phyloP scores from a whole-genome alignment of 2,329 filamentous ascomycete species.

The Trichoderma sp. region DNA sequence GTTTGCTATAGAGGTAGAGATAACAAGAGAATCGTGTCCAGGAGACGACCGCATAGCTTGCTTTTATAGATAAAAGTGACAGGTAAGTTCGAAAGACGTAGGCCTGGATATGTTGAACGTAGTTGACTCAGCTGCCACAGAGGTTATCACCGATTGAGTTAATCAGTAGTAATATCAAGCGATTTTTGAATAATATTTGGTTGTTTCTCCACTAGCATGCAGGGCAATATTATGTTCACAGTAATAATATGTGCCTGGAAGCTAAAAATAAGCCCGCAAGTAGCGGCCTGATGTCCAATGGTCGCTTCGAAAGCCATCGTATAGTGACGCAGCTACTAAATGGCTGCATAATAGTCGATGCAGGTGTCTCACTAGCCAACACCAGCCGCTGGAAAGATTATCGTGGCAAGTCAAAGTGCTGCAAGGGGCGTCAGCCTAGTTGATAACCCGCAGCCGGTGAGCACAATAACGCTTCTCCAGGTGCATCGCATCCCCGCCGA shows the following conservation, averaged over 20 bases:
- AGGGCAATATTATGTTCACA: background rate
- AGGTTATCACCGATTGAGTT: background rate
- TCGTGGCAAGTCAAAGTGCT: background rate
- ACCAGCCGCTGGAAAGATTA: background rate
- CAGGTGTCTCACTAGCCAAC: background rate
- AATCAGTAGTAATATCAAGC: background rate
- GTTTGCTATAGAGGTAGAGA: background rate
- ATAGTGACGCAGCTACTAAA: background rate
- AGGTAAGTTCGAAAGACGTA: background rate
- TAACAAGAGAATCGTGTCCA: background rate
- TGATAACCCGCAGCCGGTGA: constrained; percentile 15
- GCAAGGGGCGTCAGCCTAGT: background rate
- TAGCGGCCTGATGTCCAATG: background rate
- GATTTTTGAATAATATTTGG: background rate
- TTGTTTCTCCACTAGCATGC: background rate
- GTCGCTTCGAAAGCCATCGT: background rate
- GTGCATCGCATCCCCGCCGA: background rate
- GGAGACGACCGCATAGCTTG: background rate
- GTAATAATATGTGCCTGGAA: background rate
- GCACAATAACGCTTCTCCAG: background rate
- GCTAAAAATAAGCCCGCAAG: background rate
- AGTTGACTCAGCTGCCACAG: background rate
- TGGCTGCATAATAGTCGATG: background rate
- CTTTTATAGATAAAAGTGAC: constrained; percentile 2
- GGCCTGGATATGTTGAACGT: background rate